These are phyloP conservation scores for Porphyra umbilicalis DNA, from an alignment of 31 red algal genomes.

Conservation along the genomic window DNA sequence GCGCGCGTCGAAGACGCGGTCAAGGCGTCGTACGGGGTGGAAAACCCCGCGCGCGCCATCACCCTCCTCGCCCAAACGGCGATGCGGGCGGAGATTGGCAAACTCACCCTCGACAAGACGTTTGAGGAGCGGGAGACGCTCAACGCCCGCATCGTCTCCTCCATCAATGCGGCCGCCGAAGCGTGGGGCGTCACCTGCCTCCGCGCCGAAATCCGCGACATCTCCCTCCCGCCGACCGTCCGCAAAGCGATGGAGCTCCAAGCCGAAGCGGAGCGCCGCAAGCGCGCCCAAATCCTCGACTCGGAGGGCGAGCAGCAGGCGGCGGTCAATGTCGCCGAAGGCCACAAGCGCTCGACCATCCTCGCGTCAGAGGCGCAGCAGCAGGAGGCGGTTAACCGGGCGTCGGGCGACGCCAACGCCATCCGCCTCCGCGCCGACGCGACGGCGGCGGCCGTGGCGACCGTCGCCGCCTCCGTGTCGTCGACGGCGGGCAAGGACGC, in stretches of 20 bases:
- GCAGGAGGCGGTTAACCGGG: conserved; percentile 37
- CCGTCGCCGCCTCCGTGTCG: conserved; percentile 15
- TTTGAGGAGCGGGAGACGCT: conserved; percentile 55
- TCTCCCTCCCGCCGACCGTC: conserved; percentile 76
- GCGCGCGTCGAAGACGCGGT: conserved; percentile 59
- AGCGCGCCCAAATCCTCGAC: conserved; percentile 57
- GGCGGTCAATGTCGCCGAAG: conserved; percentile 61
- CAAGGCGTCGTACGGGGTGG: conserved; percentile 66
- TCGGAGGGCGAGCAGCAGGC: conserved; percentile 80
- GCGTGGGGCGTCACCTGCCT: conserved; percentile 77
- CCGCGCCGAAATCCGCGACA: conserved; percentile 80
- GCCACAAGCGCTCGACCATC: conserved; percentile 29
- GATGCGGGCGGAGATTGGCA: conserved; percentile 66
- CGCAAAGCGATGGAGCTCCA: conserved; percentile 71
- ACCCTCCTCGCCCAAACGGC: conserved; percentile 74
- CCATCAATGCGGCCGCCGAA: conserved; percentile 55
- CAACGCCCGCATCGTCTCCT: conserved; percentile 42
- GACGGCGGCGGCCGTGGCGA: conserved; percentile 20
- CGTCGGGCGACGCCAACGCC: conserved; percentile 32
- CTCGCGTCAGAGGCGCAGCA: conserved; percentile 28
- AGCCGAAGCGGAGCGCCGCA: conserved; percentile 69
- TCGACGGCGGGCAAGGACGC: conserved; percentile 37
- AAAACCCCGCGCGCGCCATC: conserved; percentile 42
- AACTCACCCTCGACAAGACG: conserved; percentile 76
- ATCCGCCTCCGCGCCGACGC: conserved; percentile 21